Evolutionary conservation across 169 alveolate species (phyloP).

Genomic region (Plasmodium gonderi): DNA sequence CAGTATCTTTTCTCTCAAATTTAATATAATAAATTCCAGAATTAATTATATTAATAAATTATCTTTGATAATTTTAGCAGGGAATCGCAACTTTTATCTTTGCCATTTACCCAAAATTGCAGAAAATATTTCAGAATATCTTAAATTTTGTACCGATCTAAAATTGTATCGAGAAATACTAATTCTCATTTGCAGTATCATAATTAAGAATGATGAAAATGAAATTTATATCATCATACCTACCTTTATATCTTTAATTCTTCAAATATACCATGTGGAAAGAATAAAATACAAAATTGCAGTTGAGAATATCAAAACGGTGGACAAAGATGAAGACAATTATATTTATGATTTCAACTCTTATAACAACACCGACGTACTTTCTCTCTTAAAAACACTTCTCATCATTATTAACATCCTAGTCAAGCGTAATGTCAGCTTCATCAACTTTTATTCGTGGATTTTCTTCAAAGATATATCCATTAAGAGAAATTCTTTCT

Average conservation of each 20-base stretch:
- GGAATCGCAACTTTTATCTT: conserved; percentile 40
- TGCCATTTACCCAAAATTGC: conserved; percentile 70
- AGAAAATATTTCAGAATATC: conserved; percentile 68
- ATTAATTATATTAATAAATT: conserved; percentile 72
- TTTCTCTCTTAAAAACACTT: conserved; percentile 37
- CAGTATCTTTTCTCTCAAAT: conserved; percentile 64
- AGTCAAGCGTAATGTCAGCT: conserved; percentile 50
- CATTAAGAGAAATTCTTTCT: conserved; percentile 21
- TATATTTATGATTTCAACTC: conserved; percentile 67
- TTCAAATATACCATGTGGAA: conserved; percentile 75
- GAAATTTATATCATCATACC: conserved; percentile 74
- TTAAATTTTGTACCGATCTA: conserved; percentile 58
- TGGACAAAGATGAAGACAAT: conserved; percentile 57
- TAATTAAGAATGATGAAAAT: conserved; percentile 70
- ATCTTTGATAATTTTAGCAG: conserved; percentile 53
- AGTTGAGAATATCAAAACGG: conserved; percentile 17
- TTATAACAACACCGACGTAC: conserved; percentile 39
- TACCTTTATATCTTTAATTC: conserved; percentile 51
- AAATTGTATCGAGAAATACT: conserved; percentile 69
- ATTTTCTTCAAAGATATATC: conserved; percentile 54
- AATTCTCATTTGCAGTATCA: conserved; percentile 48
- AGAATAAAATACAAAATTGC: conserved; percentile 44
- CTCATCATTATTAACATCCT: conserved; percentile 55
- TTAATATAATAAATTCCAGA: conserved; percentile 62
- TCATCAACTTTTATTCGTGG: conserved; percentile 68